Conservation (phyloP, 805 yeast genomes). For the Metschnikowia similis region DNA sequence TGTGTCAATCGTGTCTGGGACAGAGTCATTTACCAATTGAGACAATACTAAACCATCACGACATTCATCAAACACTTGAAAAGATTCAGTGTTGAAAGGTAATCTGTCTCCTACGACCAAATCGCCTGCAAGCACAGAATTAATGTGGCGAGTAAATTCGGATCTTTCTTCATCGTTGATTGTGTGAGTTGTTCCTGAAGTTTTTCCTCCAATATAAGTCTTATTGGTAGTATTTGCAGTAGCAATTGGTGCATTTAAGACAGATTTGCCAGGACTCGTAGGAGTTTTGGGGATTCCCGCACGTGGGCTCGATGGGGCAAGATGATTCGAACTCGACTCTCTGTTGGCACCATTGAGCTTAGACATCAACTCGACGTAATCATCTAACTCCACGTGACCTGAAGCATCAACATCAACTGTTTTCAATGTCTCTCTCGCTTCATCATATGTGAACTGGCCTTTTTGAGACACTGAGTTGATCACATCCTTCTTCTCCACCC, state of each 20-base stretch:
- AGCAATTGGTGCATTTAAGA: slow-evolving; percentile 35
- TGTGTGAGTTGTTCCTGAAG: slow-evolving; percentile 93
- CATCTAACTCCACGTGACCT: slow-evolving; percentile 95
- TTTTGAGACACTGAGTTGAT: slow-evolving; percentile 75
- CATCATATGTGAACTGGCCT: slow-evolving; percentile 84
- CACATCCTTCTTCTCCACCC: slow-evolving; percentile 87
- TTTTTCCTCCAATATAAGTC: slow-evolving; percentile 78
- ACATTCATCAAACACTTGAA: slow-evolving; percentile 95
- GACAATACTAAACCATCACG: slow-evolving; percentile 92
- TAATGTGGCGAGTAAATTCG: slow-evolving; percentile 94
- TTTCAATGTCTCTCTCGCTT: slow-evolving; percentile 89
- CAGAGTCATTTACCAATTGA: slow-evolving; percentile 92
- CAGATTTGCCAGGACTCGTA: slow-evolving; percentile 18
- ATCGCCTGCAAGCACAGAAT: slow-evolving; percentile 87
- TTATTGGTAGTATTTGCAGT: slow-evolving; percentile 51
- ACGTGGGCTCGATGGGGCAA: slow-evolving; percentile 5
- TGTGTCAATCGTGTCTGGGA: slow-evolving; percentile 96
- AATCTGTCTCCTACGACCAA: slow-evolving; percentile 74
- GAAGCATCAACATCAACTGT: slow-evolving; percentile 91
- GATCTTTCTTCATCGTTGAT: slow-evolving; percentile 95
- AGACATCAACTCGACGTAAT: slow-evolving; percentile 79
- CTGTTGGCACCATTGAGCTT: slow-evolving; percentile 56
- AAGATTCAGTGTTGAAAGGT: slow-evolving; percentile 90
- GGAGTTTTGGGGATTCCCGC: slow-evolving; percentile 4
- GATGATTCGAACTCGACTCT: neutral